Conservation (phyloP, 2,329 filamentous ascomycete genomes). For the Pseudogymnoascus sp. region DNA sequence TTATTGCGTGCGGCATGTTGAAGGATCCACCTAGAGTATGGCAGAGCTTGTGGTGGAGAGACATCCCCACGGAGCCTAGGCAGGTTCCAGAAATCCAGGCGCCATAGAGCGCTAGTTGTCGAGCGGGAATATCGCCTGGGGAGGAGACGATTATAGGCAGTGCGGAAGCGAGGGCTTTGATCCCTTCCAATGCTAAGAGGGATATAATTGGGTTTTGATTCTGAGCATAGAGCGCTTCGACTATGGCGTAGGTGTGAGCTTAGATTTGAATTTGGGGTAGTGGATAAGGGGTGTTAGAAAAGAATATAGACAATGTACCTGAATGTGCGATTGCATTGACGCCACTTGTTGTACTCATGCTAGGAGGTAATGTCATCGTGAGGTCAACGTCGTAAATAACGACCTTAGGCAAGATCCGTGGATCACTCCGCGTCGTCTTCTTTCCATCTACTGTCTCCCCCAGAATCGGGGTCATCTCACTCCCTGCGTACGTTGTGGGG, state of each 20-base stretch:
- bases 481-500: constrained; percentile 52
- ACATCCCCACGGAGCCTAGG: constrained; percentile 51
- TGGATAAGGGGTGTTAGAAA: too few species aligned
- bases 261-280: too few species aligned
- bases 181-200: constrained; percentile 50
- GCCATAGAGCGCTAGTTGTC: constrained; percentile 48
- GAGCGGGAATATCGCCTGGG: constrained; percentile 36
- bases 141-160: constrained; percentile 44
- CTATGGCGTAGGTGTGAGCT: constrained; percentile 22
- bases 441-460: constrained; percentile 50
- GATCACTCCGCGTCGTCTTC: constrained; percentile 49
- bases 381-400: constrained; percentile 58
- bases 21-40: constrained; percentile 56
- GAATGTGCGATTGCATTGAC: constrained; percentile 56
- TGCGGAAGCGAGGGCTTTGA: constrained; percentile 41
- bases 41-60: constrained; percentile 60
- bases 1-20: constrained; percentile 55
- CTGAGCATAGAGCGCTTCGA: constrained; percentile 54
- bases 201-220: constrained; percentile 52
- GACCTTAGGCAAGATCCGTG: constrained; percentile 48
- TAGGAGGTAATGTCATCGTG: constrained; percentile 47
- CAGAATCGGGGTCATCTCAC: constrained; percentile 57
- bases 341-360: constrained; percentile 47
- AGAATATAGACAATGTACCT: not conserved
- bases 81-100: constrained; percentile 57